Conservation (phyloP, 257 asterid genomes). For the Gentiana macrophylla region DNA sequence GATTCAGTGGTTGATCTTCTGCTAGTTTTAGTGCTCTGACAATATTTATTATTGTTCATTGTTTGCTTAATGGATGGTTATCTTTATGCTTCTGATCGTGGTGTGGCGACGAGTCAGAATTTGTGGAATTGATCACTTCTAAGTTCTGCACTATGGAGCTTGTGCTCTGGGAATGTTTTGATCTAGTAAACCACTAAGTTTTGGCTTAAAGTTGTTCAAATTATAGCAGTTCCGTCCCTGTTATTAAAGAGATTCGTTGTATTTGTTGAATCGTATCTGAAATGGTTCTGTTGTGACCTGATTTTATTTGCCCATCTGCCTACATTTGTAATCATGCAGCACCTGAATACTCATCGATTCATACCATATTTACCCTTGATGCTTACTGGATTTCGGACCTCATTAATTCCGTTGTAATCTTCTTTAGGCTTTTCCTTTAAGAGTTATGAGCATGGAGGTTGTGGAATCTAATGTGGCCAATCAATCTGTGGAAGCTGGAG, state of each 20-base stretch:
- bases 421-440: slow-evolving; percentile 22
- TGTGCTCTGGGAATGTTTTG: no score
- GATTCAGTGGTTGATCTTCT: no score
- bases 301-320: not conserved
- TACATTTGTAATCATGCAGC: no score
- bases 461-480: slow-evolving; percentile 26
- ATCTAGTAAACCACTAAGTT: not conserved
- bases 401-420: not conserved
- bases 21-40: slow-evolving; percentile 8
- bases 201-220: not conserved
- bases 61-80: not conserved
- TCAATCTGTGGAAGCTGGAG: slow-evolving; percentile 17
- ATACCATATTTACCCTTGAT: no score
- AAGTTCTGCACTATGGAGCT: no score
- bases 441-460: slow-evolving; percentile 37
- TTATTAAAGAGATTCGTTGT: not conserved
- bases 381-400: not conserved
- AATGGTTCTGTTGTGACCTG: no score
- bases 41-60: not conserved
- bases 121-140: not conserved
- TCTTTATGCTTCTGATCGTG: no score
- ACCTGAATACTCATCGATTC: not conserved
- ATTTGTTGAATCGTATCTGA: not conserved
- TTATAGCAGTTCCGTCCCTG: not conserved
- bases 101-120: no score